phyloP scores from a whole-genome alignment of 2,329 filamentous ascomycete genomes.

The Aspergillus caelatus region DNA sequence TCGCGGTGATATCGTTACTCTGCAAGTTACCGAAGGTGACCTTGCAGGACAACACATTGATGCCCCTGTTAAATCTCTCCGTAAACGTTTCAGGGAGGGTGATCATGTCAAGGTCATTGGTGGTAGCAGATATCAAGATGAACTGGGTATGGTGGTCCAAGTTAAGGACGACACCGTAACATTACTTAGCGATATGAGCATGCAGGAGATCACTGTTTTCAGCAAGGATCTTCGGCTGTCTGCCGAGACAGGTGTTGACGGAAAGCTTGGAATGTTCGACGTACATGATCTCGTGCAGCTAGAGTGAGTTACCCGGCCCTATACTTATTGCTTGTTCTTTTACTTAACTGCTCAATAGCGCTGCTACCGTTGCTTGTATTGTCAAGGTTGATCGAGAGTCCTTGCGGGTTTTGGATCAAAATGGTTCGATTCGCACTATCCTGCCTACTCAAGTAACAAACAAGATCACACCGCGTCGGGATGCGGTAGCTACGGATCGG shows the following conservation, averaged over 20 bases:
- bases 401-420: slow-evolving; percentile 85
- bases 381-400: slow-evolving; percentile 96
- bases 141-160: slow-evolving; percentile 95
- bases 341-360: slow-evolving; percentile 48
- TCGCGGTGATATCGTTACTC: slow-evolving; percentile 86
- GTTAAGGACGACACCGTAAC: slow-evolving; percentile 92
- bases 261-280: slow-evolving; percentile 80
- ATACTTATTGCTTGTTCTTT: background rate
- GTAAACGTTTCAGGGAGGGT: slow-evolving; percentile 89
- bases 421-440: slow-evolving; percentile 77
- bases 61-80: slow-evolving; percentile 86
- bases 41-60: slow-evolving; percentile 84
- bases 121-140: slow-evolving; percentile 89
- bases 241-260: slow-evolving; percentile 85
- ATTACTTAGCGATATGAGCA: slow-evolving; percentile 87
- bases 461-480: slow-evolving; percentile 78
- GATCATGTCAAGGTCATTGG: slow-evolving; percentile 99
- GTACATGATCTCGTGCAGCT: slow-evolving; percentile 94
- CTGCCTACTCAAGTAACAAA: slow-evolving; percentile 92
- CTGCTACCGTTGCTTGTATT: slow-evolving; percentile 87
- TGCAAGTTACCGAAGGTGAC: slow-evolving; percentile 81
- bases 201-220: slow-evolving; percentile 94
- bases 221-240: slow-evolving; percentile 95
- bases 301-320: slow-evolving; percentile 58
- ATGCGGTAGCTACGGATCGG: slow-evolving; percentile 87